Percentiles rank a stretch among this genome's conserved stretches.
Evolutionary conservation across 164 flowering plant species (phyloP).

Genomic region (Malania oleifera): DNA sequence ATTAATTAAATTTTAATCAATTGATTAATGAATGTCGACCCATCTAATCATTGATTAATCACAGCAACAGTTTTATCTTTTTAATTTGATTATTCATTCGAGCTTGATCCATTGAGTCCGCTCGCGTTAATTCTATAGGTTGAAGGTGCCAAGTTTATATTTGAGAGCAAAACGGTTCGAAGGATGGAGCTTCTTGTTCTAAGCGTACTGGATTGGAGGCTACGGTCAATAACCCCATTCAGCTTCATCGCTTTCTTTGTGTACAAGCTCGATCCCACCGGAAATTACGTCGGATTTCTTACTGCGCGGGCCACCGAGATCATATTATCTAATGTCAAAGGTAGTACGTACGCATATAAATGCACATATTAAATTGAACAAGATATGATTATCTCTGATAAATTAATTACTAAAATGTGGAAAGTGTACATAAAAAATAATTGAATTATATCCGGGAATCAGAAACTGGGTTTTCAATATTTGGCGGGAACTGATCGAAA

Average conservation of each 20-base stretch:
- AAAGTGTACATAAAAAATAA: no score
- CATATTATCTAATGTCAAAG: conserved; percentile 64
- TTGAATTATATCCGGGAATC: no score
- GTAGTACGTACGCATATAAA: conserved; percentile 30
- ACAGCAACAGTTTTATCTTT: no score
- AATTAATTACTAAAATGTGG: no score
- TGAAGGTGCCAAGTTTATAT: conserved; percentile 57
- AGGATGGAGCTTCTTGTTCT: conserved; percentile 87
- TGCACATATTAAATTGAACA: not conserved
- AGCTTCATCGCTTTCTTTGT: conserved; percentile 70
- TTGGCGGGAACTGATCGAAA: no score
- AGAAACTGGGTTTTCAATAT: no score
- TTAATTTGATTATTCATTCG: no score
- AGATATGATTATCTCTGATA: not conserved
- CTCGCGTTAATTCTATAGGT: conserved; percentile 30
- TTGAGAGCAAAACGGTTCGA: conserved; percentile 61
- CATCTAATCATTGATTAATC: not conserved
- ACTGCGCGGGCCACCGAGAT: conserved; percentile 61
- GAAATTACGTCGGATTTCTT: conserved; percentile 40
- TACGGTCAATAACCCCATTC: conserved; percentile 81
- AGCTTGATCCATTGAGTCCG: not conserved
- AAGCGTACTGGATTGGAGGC: conserved; percentile 70
- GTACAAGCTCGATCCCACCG: conserved; percentile 58
- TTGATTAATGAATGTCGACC: no score
- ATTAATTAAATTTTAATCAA: not conserved